A percentile compares a stretch with the other conserved stretches of the same genome.
phyloP scores from a whole-genome alignment of 345 rosid genomes.

The Populus deltoides region DNA sequence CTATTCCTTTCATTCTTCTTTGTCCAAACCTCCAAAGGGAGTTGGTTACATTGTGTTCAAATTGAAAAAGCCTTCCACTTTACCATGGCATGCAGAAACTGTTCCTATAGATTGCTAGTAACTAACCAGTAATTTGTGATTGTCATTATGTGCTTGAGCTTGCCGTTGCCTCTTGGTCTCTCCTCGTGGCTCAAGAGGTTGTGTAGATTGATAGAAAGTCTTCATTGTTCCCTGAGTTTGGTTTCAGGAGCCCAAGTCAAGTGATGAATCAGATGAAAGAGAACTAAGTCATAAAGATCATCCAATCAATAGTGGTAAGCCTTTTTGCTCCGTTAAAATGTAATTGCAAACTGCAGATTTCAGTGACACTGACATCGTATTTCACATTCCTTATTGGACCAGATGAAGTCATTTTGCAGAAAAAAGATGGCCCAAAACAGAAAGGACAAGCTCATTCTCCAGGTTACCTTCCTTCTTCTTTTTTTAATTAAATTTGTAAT shows the following conservation, averaged over 20 bases:
- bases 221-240: conserved; percentile 14
- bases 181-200: not conserved
- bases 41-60: not conserved
- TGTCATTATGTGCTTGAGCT: not conserved
- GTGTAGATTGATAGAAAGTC: not conserved
- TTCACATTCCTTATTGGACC: conserved; percentile 9
- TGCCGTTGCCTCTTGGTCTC: not conserved
- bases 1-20: not conserved
- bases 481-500: conserved; percentile 1
- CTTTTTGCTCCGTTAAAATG: conserved; percentile 10
- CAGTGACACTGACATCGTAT: not conserved
- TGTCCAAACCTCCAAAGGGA: not conserved
- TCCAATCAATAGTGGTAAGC: conserved; percentile 25
- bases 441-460: conserved; percentile 18
- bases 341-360: not conserved
- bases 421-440: conserved; percentile 4
- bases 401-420: conserved; percentile 21
- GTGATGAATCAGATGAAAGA: conserved; percentile 17
- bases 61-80: not conserved
- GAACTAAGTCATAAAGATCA: conserved; percentile 17
- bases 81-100: not conserved
- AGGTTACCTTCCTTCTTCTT: conserved; percentile 18
- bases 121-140: not conserved
- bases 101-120: not conserved
- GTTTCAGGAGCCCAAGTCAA: conserved; percentile 16